These are phyloP conservation scores for Anisodus tanguticus DNA, from an alignment of 257 asterid genomes.

Conservation along the genomic window DNA sequence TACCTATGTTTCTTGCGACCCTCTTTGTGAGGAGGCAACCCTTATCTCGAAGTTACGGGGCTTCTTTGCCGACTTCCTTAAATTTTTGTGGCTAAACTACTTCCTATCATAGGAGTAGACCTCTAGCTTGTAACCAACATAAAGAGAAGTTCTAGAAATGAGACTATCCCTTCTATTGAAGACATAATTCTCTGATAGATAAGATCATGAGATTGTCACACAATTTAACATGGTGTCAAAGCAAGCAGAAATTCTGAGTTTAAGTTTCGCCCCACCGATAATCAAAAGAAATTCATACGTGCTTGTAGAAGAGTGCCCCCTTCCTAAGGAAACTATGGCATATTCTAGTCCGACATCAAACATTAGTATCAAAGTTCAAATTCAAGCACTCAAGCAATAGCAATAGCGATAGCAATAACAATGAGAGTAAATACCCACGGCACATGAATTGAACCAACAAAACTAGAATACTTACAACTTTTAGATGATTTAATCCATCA, in stretches of 20 bases:
- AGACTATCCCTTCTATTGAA: neutral
- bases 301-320: neutral
- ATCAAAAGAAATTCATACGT: neutral
- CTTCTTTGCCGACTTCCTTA: no score
- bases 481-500: constrained; percentile 39
- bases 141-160: neutral
- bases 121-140: neutral
- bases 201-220: neutral
- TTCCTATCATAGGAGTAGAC: neutral
- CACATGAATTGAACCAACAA: neutral
- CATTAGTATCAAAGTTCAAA: neutral
- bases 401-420: neutral
- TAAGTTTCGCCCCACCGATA: neutral
- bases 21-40: no score
- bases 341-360: neutral
- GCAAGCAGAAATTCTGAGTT: neutral
- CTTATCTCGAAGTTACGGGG: no score
- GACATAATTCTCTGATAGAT: neutral
- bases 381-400: neutral
- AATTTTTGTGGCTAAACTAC: neutral
- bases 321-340: neutral
- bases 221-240: neutral
- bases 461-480: constrained; percentile 37
- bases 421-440: neutral
- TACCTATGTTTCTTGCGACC: no score